Conservation (phyloP, 1,284 basidiomycete species). For the Somion occarium region DNA sequence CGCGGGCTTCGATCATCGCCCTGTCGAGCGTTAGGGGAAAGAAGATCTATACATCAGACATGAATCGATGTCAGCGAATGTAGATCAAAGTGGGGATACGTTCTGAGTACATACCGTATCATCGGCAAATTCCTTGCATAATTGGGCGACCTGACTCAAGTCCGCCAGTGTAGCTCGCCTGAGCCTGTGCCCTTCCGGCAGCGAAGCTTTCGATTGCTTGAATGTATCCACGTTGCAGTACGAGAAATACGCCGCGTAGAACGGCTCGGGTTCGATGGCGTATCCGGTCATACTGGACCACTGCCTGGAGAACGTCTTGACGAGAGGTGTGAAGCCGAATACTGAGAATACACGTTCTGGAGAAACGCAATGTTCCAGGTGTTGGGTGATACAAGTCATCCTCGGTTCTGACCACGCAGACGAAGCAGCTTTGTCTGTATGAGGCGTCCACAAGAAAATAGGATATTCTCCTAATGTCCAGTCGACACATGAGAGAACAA, state of each 20-base stretch:
- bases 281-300: constrained; percentile 37
- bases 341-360: constrained; percentile 43
- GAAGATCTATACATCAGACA: constrained; percentile 24
- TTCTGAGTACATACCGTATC: constrained; percentile 32
- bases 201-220: constrained; percentile 17
- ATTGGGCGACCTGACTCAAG: constrained; percentile 31
- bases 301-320: constrained; percentile 31
- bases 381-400: constrained; percentile 30
- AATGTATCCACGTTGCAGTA: constrained; percentile 35
- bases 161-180: constrained; percentile 32
- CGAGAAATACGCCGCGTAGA: constrained; percentile 40
- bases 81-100: not conserved
- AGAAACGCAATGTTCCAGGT: constrained; percentile 33
- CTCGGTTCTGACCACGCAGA: constrained; percentile 33
- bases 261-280: constrained; percentile 31
- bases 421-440: constrained; percentile 22
- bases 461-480: constrained; percentile 43
- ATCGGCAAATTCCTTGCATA: constrained; percentile 45
- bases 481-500: constrained; percentile 43
- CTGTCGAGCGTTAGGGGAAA: constrained; percentile 33
- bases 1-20: constrained; percentile 35
- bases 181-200: constrained; percentile 28
- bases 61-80: constrained; percentile 3
- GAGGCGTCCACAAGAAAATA: constrained; percentile 47
- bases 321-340: constrained; percentile 36